Evolutionary conservation across 176 grass and related monocot species (phyloP).

Genomic region (Oryza officinalis): DNA sequence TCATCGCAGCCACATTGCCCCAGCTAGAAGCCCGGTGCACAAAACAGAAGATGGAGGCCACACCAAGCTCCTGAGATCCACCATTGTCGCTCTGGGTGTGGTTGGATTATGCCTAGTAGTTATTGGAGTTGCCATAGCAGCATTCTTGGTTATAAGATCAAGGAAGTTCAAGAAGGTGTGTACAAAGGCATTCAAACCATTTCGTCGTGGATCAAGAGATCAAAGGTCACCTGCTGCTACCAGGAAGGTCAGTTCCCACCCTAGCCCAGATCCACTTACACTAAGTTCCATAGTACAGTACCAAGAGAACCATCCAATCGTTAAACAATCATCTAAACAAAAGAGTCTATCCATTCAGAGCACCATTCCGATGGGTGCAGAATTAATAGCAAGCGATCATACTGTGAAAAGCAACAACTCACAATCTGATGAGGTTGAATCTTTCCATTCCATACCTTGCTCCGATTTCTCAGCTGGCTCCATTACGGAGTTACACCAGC

Average conservation of each 20-base stretch:
- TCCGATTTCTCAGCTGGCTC: slow-evolving; percentile 32
- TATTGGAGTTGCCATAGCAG: slow-evolving; percentile 20
- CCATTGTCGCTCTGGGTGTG: slow-evolving; percentile 22
- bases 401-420: slow-evolving; percentile 19
- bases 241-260: slow-evolving; percentile 89
- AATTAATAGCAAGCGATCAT: neutral
- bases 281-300: slow-evolving; percentile 56
- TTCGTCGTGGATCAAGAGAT: slow-evolving; percentile 27
- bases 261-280: slow-evolving; percentile 56
- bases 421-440: slow-evolving; percentile 58
- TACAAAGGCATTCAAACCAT: slow-evolving; percentile 19
- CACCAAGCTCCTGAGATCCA: neutral
- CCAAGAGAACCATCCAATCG: slow-evolving; percentile 30
- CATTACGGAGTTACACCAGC: slow-evolving; percentile 4
- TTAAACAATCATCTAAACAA: slow-evolving; percentile 10
- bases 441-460: slow-evolving; percentile 56
- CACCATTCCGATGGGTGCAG: slow-evolving; percentile 11
- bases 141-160: slow-evolving; percentile 26
- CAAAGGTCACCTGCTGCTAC: slow-evolving; percentile 42
- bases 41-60: slow-evolving; percentile 5
- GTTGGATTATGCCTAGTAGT: slow-evolving; percentile 30
- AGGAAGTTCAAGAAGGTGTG: slow-evolving; percentile 10
- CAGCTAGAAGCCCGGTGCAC: neutral
- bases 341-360: slow-evolving; percentile 38
- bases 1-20: neutral